Base-by-base conservation (phyloP, 2,329 filamentous ascomycete species). In the Huntiella savannae region DNA sequence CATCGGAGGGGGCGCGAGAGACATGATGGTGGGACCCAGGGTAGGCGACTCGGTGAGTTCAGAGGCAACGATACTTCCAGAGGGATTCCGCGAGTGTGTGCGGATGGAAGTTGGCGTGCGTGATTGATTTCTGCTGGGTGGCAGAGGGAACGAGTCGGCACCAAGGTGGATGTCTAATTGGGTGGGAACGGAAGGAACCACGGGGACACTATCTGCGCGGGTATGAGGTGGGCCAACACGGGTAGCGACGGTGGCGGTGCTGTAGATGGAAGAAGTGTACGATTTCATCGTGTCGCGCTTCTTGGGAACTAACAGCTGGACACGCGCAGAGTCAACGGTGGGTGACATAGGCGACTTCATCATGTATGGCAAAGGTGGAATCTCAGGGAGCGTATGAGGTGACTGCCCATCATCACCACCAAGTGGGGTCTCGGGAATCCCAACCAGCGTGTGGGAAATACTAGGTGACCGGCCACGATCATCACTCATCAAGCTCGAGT, bases 171-270 rank as follows among this genome's bases (percentile, higher is more conserved):
- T 28, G 22, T 28, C 22, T 28, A 28, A 10, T 7, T 10, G 6
- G 34, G 33, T 12, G 37, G 36, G n/a, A 40, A 49, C 4, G 39
- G 43, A 43, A 19, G 44, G 43, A n/a, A 46, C 44, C 4, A 36
- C 34, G 5, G 40, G 40, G 17, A n/a, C 43, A 15, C 37, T 39
- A 39, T 15, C 19, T 4, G 19, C 37, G 7, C 16, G 37, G 2
- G 37, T 17, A 1, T 10, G 37, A n/a, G 19, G 37, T 15, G 37
- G 13, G 8, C 16, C 15, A 4, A 17, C 37, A 16, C 19, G 19
- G 34, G 38, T 36, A 16, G 28, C 17, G 10, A 32, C 37, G 11
- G 33, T 45, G 2, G 33, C 36, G 46, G 34, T 22, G 16, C 43
- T 45, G n/a, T 45, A 38, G 5, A 45, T 13, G 12, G 43, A 45